Evolutionary conservation across 2,329 filamentous ascomycete species (phyloP).

Genomic region (Fusarium sp.): DNA sequence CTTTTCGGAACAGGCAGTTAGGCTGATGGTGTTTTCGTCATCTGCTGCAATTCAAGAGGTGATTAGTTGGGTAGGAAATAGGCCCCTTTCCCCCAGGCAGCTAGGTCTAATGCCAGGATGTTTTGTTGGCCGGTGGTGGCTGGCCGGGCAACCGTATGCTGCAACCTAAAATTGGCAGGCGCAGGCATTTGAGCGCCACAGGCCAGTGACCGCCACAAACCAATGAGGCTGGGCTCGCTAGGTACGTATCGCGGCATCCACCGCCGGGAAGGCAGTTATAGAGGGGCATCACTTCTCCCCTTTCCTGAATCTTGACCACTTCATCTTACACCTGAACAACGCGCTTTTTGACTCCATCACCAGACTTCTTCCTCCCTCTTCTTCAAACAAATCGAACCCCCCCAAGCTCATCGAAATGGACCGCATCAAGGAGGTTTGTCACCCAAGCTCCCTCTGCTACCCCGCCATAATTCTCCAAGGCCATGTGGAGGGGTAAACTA

Average conservation of each 20-base stretch:
- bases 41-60: constrained; percentile 27
- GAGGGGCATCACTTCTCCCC: constrained; percentile 54
- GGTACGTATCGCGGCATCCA: constrained; percentile 38
- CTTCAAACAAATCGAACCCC: constrained; percentile 15
- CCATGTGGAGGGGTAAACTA: constrained; percentile 48
- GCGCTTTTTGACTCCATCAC: constrained; percentile 49
- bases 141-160: constrained; percentile 48
- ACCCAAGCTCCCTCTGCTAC: constrained; percentile 38
- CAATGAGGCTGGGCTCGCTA: constrained; percentile 39
- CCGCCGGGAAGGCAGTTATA: constrained; percentile 44
- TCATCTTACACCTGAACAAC: constrained; percentile 50
- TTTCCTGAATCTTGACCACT: constrained; percentile 52
- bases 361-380: constrained; percentile 32
- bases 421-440: constrained; percentile 88
- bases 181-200: constrained; percentile 36
- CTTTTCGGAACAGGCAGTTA: constrained; percentile 17
- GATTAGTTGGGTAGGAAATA: constrained; percentile 34
- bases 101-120: constrained; percentile 27
- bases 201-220: constrained; percentile 39
- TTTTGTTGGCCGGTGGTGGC: constrained; percentile 41
- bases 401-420: constrained; percentile 71
- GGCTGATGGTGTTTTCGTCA: constrained; percentile 25
- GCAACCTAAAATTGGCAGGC: constrained; percentile 25
- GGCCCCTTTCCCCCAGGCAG: constrained; percentile 18
- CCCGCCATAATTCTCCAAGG: constrained; percentile 48